Base-by-base conservation (phyloP, 1,284 basidiomycete species). In the Austropuccinia psidii region DNA sequence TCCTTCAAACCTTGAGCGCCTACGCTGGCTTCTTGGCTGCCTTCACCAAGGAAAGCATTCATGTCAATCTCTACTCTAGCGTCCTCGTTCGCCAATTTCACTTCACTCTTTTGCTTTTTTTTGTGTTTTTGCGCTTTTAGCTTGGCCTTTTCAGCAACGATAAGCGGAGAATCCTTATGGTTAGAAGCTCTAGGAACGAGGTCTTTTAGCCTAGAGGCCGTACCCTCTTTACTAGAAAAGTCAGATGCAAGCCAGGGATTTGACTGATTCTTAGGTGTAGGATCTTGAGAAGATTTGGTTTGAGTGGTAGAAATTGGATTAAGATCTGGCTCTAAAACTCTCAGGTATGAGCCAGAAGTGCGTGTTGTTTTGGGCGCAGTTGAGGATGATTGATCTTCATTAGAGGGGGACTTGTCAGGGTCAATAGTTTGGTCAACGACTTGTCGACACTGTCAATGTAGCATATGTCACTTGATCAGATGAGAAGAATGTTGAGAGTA, bases 131-230 rank as follows among this genome's bases (percentile, higher is more conserved):
- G 27, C 15, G 41, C 67, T 52, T 69, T 69, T 29, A 58, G 41
- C n/a, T 69, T 69, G 24, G 67, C 67, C 37, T 69, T 69, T 37
- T 69, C 67, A 8, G 67, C 67, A 31, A 68, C 37, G 9, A 68
- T 27, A 21, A 24, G 31, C 5, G 45, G 33, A 21, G 65, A 54
- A 27, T 68, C 50, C 9, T 31, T 27, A 27, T 39, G 24, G 7
- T 54, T 35, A 11, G 3, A 15, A 17, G 58, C 41, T 15, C 47
- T 55, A 19, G 66, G 54, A 41, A 45, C 47, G 17, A 69, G 37
- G 33, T 31, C 52, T 69, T 69, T 69, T 9, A 69, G 55, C 21
- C 52, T 17, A 8, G 66, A 69, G 21, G 54, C 24, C 21, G 66
- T 69, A 35, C 66, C 66, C 11, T 54, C 66, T 24, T 52, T 57